Percentiles rank a stretch among this genome's conserved stretches.
These are phyloP conservation scores for Stereocaulon alpinum DNA, from an alignment of 495 filamentous ascomycete genomes.

Conservation along the genomic window DNA sequence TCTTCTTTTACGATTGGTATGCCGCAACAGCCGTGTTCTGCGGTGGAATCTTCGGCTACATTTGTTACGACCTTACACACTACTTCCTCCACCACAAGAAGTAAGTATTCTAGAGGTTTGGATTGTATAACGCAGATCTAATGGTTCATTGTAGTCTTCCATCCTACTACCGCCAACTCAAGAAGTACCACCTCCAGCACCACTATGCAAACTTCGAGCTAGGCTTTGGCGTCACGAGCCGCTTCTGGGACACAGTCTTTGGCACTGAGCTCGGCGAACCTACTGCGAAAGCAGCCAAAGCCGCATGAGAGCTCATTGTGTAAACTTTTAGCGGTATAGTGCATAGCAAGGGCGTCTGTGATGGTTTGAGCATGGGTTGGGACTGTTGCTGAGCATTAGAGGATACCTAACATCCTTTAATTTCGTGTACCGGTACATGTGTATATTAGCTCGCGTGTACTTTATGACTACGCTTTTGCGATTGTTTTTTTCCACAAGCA, in stretches of 20 bases:
- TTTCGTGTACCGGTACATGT: background rate
- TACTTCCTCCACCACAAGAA: slow-evolving; percentile 99
- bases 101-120: slow-evolving; percentile 31
- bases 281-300: slow-evolving; percentile 42
- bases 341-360: slow-evolving; percentile 1
- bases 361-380: background rate
- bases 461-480: background rate
- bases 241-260: slow-evolving; percentile 92
- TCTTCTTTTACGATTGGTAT: slow-evolving; percentile 82
- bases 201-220: slow-evolving; percentile 96
- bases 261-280: slow-evolving; percentile 59
- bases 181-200: slow-evolving; percentile 94
- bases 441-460: background rate
- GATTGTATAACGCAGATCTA: background rate
- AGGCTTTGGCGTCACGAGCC: slow-evolving; percentile 97
- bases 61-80: slow-evolving; percentile 94
- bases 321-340: background rate
- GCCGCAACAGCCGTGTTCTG: slow-evolving; percentile 67
- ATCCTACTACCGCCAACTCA: slow-evolving; percentile 73
- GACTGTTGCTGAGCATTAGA: background rate
- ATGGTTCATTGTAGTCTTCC: slow-evolving; percentile 47
- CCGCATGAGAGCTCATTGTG: slow-evolving; percentile 33
- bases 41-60: slow-evolving; percentile 90
- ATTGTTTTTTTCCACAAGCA: background rate
- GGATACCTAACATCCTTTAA: background rate